Evolutionary conservation across 192 early-diverging fungal species (phyloP).

Genomic region (Linnemannia elongata): DNA sequence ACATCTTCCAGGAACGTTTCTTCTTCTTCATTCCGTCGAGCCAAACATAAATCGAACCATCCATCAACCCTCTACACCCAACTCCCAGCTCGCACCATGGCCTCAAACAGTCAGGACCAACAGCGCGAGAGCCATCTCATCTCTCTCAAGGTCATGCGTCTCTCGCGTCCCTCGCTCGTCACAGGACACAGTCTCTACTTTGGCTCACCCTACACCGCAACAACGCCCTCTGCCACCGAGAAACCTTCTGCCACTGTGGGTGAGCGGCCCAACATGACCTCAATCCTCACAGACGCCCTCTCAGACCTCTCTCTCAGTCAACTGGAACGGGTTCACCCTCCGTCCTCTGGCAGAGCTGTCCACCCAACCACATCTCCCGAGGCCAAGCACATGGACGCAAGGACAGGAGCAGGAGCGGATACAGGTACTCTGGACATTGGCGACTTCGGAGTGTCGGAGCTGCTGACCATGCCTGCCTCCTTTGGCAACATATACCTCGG

Average conservation of each 20-base stretch:
- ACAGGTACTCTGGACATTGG: conserved; percentile 58
- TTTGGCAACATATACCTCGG: conserved; percentile 97
- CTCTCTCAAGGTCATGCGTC: conserved; percentile 92
- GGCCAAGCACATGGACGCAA: not conserved
- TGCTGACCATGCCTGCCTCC: conserved; percentile 83
- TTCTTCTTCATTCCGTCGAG: not conserved
- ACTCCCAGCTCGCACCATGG: conserved; percentile 5
- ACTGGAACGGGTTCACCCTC: conserved; percentile 52
- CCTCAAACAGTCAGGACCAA: conserved; percentile 40
- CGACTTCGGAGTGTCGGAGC: conserved; percentile 74
- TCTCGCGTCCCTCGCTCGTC: conserved; percentile 81
- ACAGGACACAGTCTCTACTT: conserved; percentile 61
- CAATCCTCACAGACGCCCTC: conserved; percentile 56
- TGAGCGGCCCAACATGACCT: conserved; percentile 58
- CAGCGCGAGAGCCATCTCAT: conserved; percentile 74
- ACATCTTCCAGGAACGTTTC: not conserved
- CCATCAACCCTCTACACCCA: not conserved
- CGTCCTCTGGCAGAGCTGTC: conserved; percentile 14
- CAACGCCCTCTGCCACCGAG: conserved; percentile 41
- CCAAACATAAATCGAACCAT: not conserved
- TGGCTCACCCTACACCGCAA: conserved; percentile 32
- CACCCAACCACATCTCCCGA: conserved; percentile 16
- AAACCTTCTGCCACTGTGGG: not conserved
- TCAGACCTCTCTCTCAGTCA: conserved; percentile 53
- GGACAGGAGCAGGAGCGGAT: not conserved